A percentile compares a stretch with the other conserved stretches of the same genome.
Evolutionary conservation across 495 filamentous ascomycete genomes (phyloP).

Genomic region (Barbatosphaeria neglecta): DNA sequence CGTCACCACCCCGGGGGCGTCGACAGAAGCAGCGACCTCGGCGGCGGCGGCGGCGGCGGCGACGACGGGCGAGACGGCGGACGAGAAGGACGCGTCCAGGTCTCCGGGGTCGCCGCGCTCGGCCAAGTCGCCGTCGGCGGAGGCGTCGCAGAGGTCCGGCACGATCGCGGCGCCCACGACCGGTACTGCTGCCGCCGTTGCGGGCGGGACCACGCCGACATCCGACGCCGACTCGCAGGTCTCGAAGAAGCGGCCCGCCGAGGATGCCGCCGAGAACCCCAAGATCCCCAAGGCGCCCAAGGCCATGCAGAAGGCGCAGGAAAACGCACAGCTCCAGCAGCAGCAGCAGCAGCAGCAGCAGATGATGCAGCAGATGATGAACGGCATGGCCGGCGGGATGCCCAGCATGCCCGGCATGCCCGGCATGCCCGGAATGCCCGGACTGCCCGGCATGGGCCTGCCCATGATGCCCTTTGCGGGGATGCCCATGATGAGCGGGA

Average conservation of each 20-base stretch:
- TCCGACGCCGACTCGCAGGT: constrained; percentile 26
- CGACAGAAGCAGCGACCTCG: constrained; percentile 10
- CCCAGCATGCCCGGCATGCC: constrained; percentile 27
- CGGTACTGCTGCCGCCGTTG: constrained; percentile 1
- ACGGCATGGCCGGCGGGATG: constrained; percentile 10
- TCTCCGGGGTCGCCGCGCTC: constrained; percentile 22
- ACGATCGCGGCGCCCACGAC: constrained; percentile 5
- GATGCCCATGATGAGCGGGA: constrained; percentile 17
- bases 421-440: constrained; percentile 28
- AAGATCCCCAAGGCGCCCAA: constrained; percentile 51
- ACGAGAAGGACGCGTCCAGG: constrained; percentile 18
- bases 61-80: constrained; percentile 10
- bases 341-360: constrained; percentile 20
- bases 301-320: constrained; percentile 42
- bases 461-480: constrained; percentile 19
- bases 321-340: constrained; percentile 17
- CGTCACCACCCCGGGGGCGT: too few relatives aligned
- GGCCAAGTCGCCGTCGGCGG: background rate
- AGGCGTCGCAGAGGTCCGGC: constrained; percentile 1
- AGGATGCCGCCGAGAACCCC: constrained; percentile 55
- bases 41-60: background rate
- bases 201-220: constrained; percentile 9
- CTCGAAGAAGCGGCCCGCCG: constrained; percentile 71
- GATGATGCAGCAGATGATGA: constrained; percentile 27
- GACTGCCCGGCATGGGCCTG: constrained; percentile 30